Evolutionary conservation across 768 basidiomycete species (phyloP).

Genomic region (Leccinellum albellum): DNA sequence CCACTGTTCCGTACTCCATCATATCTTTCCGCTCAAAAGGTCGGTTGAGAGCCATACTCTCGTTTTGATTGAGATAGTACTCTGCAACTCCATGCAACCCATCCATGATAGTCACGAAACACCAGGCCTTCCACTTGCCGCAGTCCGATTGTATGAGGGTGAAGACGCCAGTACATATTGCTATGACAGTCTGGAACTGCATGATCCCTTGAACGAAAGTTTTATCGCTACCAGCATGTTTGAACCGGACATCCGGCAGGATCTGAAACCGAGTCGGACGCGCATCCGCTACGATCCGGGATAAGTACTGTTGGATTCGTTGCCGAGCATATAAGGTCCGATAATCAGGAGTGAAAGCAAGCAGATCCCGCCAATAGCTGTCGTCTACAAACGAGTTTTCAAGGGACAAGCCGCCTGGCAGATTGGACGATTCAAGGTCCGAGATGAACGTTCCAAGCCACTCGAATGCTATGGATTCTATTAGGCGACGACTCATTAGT

Average conservation of each 20-base stretch:
- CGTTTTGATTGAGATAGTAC: not conserved
- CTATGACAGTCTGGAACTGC: not conserved
- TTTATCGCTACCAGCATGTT: not conserved
- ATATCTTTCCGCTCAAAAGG: not conserved
- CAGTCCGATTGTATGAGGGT: not conserved
- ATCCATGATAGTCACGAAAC: not conserved
- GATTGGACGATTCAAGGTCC: not conserved
- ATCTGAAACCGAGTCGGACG: not conserved
- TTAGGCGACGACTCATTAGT: not conserved
- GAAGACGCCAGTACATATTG: not conserved
- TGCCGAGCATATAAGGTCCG: not conserved
- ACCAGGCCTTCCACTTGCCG: not conserved
- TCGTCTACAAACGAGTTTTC: not conserved
- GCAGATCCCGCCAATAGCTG: not conserved
- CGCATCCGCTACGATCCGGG: not conserved
- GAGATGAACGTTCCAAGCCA: not conserved
- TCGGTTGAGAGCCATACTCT: not conserved
- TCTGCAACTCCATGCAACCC: not conserved
- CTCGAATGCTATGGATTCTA: not conserved
- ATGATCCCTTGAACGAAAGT: not conserved
- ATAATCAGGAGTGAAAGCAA: not conserved
- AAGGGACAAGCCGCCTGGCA: not conserved
- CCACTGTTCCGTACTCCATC: conserved; percentile 36
- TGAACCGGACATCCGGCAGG: not conserved
- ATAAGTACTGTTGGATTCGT: not conserved